Conservation (phyloP, 2,329 filamentous ascomycete genomes). For the Bipolaris gigantea region DNA sequence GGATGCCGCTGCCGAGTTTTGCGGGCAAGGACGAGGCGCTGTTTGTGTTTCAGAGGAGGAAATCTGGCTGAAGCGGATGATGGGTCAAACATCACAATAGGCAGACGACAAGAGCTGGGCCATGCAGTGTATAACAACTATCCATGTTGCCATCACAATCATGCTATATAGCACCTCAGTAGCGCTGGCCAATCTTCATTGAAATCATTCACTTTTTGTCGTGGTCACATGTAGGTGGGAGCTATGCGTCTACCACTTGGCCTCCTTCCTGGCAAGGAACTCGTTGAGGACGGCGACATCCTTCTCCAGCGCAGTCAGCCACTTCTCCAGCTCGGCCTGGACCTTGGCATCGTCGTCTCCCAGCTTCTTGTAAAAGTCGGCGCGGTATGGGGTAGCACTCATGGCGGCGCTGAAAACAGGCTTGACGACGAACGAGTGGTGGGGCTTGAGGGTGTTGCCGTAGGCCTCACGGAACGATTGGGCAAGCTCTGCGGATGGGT, state of each 20-base stretch:
- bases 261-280: constrained; percentile 50
- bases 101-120: neutral
- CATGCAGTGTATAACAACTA: neutral
- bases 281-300: constrained; percentile 74
- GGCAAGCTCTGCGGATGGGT: constrained; percentile 72
- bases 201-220: neutral
- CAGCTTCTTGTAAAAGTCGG: constrained; percentile 90
- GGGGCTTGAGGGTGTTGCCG: constrained; percentile 80
- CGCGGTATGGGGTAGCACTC: constrained; percentile 88
- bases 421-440: constrained; percentile 89
- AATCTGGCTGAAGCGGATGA: neutral
- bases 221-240: neutral
- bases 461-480: constrained; percentile 88
- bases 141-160: neutral
- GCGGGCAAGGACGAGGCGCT: constrained; percentile 76
- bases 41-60: constrained; percentile 61
- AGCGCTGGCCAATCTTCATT: neutral
- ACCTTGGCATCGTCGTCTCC: constrained; percentile 68
- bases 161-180: neutral
- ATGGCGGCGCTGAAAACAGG: constrained; percentile 92
- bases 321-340: constrained; percentile 64
- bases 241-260: constrained; percentile 32
- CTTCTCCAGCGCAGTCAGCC: constrained; percentile 77
- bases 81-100: neutral
- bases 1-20: constrained; percentile 72